phyloP scores from a whole-genome alignment of 148 eudicot genomes.

The Agrostemma githago region DNA sequence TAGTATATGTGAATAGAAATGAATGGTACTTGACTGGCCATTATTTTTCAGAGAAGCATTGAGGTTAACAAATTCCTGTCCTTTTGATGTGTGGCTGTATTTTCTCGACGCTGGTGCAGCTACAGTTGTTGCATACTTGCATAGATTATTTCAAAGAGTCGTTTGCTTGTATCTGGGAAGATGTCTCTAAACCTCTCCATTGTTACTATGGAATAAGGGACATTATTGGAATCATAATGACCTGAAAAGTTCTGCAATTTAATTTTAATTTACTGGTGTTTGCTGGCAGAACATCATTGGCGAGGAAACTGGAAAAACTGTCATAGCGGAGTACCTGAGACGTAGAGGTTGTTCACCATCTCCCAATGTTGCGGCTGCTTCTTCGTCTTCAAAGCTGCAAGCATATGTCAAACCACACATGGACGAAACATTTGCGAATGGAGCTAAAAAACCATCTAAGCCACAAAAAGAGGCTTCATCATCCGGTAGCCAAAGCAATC shows the following conservation, averaged over 20 bases:
- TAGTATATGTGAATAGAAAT: background rate
- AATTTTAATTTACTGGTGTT: background rate
- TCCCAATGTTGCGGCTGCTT: conserved; percentile 27
- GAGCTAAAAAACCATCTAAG: conserved; percentile 51
- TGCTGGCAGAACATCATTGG: conserved; percentile 80
- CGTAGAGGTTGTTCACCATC: conserved; percentile 62
- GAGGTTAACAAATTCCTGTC: background rate
- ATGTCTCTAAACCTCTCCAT: background rate
- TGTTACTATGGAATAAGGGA: background rate
- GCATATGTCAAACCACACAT: conserved; percentile 89
- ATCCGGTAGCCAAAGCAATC: conserved; percentile 42
- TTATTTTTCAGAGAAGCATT: background rate
- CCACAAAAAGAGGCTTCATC: conserved; percentile 53
- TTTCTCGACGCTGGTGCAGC: background rate
- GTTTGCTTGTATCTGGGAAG: background rate
- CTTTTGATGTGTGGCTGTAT: background rate
- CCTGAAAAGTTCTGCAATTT: background rate
- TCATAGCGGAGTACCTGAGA: conserved; percentile 74
- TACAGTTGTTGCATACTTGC: background rate
- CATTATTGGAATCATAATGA: background rate
- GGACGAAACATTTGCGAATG: conserved; percentile 39
- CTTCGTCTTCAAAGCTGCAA: conserved; percentile 51
- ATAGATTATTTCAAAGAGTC: background rate
- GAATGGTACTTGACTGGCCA: background rate
- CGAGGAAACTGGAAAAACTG: conserved; percentile 70